phyloP scores from a whole-genome alignment of 345 rosid genomes.

The Lagerstroemia speciosa region DNA sequence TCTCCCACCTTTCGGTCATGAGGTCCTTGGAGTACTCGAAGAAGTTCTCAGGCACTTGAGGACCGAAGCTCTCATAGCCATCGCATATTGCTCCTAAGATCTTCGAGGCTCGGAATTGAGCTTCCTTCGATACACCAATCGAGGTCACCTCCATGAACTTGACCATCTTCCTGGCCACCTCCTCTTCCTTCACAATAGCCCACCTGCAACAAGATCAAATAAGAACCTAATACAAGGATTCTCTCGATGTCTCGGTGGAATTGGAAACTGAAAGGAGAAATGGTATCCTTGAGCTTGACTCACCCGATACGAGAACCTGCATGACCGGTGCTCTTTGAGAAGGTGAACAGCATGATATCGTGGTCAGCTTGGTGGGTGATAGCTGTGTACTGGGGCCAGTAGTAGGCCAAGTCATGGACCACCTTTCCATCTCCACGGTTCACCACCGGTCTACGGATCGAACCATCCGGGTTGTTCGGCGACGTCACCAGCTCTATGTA shows the following conservation, averaged over 20 bases:
- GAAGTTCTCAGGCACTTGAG: constrained; percentile 34
- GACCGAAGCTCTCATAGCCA: constrained; percentile 14
- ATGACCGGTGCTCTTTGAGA: constrained; percentile 88
- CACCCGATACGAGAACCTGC: constrained; percentile 95
- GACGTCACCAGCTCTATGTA: constrained; percentile 66
- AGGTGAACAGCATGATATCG: constrained; percentile 78
- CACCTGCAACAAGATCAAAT: constrained; percentile 33
- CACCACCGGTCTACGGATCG: constrained; percentile 55
- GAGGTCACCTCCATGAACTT: constrained; percentile 44
- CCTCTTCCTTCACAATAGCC: constrained; percentile 68
- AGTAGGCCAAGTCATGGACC: constrained; percentile 78
- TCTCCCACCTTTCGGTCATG: constrained; percentile 64
- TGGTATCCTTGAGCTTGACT: constrained; percentile 4
- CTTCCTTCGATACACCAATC: constrained; percentile 81
- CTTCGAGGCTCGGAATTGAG: constrained; percentile 75
- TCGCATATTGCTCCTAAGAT: constrained; percentile 42
- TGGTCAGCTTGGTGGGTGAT: constrained; percentile 53
- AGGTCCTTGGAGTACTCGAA: constrained; percentile 36
- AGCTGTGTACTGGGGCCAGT: constrained; percentile 85
- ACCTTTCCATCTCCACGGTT: constrained; percentile 47
- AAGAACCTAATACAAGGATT: neutral
- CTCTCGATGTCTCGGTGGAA: neutral
- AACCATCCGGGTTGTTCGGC: constrained; percentile 85
- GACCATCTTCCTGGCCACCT: constrained; percentile 58
- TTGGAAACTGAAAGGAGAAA: neutral